Base-by-base conservation (phyloP, 345 rosid genomes). In the Gossypium turneri region DNA sequence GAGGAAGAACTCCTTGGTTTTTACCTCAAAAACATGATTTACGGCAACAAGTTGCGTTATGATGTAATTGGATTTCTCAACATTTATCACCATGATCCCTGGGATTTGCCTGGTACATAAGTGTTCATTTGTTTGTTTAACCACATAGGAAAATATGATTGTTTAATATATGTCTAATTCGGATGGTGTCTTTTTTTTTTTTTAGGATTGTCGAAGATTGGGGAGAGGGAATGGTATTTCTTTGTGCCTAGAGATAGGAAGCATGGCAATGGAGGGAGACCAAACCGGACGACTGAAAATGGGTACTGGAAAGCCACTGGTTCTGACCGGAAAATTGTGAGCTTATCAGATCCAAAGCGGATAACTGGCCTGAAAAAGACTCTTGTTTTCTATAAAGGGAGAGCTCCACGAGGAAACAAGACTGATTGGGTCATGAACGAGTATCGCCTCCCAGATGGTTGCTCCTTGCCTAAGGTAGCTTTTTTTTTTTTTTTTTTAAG, bases 271-370 rank as follows among this genome's bases (percentile, higher is more conserved):
- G n/a, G 64, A 22, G 43, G 64, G 64, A 25, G 64, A 38, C 64
- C 64, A 25, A 60, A 60, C 3, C 25, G 64, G 64, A 60, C 64
- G 5, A 60, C 98, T 11, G 88, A 77, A 52, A 86, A 79, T 34
- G 99, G 99, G 52, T 95, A 89, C 80, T 95, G 99, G 98, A 95
- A 95, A 76, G 99, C 99, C 63, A 95, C 99, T 0, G 99, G 99
- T 45, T 92, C 97, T 0, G 98, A 95, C 59, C 74, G 98, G 75
- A 95, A 83, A 82, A 95, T 95, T 25, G 73, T 89, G 71, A 87
- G 87, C 78, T 76, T 86, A 15, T 83, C 94, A 1, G 97, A 85
- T 2, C 92, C 88, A 5, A 92, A 91, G 75, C 41, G 41, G 8
- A 29, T 60, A 8, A 60, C 25, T 13, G 64, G 64, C 64, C n/a